These are phyloP conservation scores for Orbilia brochopaga DNA, from an alignment of 2,329 filamentous ascomycete species.

Conservation along the genomic window DNA sequence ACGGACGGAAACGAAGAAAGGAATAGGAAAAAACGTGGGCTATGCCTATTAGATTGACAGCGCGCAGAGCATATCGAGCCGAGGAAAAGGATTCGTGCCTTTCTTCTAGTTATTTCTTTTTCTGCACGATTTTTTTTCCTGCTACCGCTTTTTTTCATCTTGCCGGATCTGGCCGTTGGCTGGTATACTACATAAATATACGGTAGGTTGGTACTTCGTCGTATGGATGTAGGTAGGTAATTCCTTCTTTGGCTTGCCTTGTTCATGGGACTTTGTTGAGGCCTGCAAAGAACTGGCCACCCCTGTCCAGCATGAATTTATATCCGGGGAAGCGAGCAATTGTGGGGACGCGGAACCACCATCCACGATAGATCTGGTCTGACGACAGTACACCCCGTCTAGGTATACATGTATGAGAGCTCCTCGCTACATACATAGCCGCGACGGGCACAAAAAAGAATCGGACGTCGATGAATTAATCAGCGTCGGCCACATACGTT, in stretches of 20 bases:
- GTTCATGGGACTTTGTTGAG: not conserved
- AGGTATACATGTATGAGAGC: too few species aligned
- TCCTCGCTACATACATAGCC: too few species aligned
- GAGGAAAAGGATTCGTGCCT: slow-evolving; percentile 9
- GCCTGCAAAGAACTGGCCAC: not conserved
- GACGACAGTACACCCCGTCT: not conserved
- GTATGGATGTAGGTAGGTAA: slow-evolving; percentile 3
- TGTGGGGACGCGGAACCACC: not conserved
- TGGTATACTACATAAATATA: too few species aligned
- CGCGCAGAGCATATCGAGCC: slow-evolving; percentile 40
- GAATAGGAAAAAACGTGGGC: not conserved
- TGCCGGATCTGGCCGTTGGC: not conserved
- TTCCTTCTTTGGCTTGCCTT: not conserved
- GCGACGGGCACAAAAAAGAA: slow-evolving; percentile 31
- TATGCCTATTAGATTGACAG: not conserved
- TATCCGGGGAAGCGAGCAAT: slow-evolving; percentile 2
- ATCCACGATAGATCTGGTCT: not conserved
- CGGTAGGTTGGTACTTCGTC: too few species aligned
- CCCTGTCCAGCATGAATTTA: slow-evolving; percentile 9
- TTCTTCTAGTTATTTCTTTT: slow-evolving; percentile 10
- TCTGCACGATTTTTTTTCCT: too few species aligned
- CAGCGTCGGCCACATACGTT: slow-evolving; percentile 19
- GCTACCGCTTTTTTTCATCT: not conserved
- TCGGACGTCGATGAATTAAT: slow-evolving; percentile 7
- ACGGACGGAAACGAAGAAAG: not conserved